Conservation (phyloP, 106 monocot species). For the Phalaenopsis aphrodite region DNA sequence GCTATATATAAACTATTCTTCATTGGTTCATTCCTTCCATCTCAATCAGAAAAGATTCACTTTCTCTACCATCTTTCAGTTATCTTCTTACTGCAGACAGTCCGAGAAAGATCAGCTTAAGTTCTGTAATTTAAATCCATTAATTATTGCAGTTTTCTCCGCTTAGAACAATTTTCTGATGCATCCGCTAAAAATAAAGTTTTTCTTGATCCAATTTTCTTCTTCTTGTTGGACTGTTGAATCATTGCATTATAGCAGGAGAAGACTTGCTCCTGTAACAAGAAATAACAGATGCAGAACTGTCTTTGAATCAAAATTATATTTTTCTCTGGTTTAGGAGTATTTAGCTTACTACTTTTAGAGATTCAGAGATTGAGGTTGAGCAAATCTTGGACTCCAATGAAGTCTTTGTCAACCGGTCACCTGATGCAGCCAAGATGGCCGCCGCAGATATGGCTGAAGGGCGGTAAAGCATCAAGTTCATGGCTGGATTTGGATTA, state of each 20-base stretch:
- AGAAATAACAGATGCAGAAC: too few relatives aligned
- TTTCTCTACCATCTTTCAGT: not conserved
- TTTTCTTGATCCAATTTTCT: slow-evolving; percentile 22
- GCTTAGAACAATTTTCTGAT: not conserved
- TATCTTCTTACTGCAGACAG: not conserved
- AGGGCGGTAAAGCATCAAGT: slow-evolving; percentile 41
- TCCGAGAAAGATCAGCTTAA: not conserved
- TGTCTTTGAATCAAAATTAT: not conserved
- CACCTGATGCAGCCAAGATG: slow-evolving; percentile 42
- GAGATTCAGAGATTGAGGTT: slow-evolving; percentile 16
- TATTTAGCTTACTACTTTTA: slow-evolving; percentile 42
- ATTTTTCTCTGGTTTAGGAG: not conserved
- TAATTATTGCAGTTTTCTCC: not conserved
- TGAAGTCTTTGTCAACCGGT: slow-evolving; percentile 28
- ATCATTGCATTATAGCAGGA: slow-evolving; percentile 69
- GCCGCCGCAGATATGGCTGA: slow-evolving; percentile 58
- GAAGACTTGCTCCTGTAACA: slow-evolving; percentile 50
- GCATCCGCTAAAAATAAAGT: slow-evolving; percentile 11
- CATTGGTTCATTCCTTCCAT: not conserved
- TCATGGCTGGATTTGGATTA: slow-evolving; percentile 38
- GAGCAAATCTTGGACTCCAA: slow-evolving; percentile 36
- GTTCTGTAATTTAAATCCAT: not conserved
- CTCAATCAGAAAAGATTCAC: not conserved
- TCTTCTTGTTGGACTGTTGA: slow-evolving; percentile 31
- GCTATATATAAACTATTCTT: not conserved